A percentile compares a stretch with the other conserved stretches of the same genome.
Conservation (phyloP, 2,329 filamentous ascomycete species). For the Xylaria sp. region DNA sequence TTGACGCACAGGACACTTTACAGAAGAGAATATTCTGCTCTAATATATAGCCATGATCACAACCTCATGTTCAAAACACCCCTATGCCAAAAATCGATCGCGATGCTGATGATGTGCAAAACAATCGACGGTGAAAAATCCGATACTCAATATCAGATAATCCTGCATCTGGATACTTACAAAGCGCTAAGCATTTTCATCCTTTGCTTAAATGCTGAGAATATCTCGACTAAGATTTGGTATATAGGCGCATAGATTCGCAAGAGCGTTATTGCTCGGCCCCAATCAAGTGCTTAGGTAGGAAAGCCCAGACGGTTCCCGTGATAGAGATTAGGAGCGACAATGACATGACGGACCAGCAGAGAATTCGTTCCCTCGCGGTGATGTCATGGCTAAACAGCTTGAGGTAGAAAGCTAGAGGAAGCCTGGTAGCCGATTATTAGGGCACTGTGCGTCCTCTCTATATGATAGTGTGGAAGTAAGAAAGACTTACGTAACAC, state of each 20-base stretch:
- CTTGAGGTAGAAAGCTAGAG: constrained; percentile 88
- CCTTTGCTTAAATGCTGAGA: not conserved
- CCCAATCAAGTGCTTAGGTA: constrained; percentile 80
- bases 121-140: not conserved
- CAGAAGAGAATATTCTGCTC: not conserved
- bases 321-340: constrained; percentile 76
- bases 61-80: not conserved
- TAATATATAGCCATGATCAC: not conserved
- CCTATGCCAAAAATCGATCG: not conserved
- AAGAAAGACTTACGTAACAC: constrained; percentile 72
- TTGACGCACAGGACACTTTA: not conserved
- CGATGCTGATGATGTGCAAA: constrained; percentile 11
- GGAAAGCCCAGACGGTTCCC: constrained; percentile 87
- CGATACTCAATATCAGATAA: not conserved
- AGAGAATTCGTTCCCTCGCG: constrained; percentile 69
- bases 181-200: not conserved
- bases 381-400: constrained; percentile 81
- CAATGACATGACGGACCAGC: constrained; percentile 74
- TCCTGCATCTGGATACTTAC: not conserved
- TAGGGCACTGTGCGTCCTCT: not conserved
- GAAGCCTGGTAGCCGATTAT: constrained; percentile 62
- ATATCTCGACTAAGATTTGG: not conserved
- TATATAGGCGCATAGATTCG: not conserved
- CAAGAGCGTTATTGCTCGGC: constrained; percentile 44
- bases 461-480: not conserved